Evolutionary conservation across 352 stramenopile genomes (phyloP), one percentile per base, ranked within the genome.

Genomic region (Globisporangium middletonii): DNA sequence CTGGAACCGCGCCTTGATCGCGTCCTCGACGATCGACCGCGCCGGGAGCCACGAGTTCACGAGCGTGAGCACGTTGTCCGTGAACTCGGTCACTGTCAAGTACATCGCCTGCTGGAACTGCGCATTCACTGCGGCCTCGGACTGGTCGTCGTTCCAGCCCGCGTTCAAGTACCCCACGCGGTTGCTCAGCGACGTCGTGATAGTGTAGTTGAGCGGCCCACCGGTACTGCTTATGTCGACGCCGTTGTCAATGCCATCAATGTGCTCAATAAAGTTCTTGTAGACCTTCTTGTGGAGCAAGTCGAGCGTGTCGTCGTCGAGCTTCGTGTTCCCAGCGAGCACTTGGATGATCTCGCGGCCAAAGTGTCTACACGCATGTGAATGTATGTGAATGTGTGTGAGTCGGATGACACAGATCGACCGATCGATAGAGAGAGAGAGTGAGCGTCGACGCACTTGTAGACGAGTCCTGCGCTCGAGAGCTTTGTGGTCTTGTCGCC

Each of bases 221-320:
- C 63, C 68, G 2, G 65, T 71, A 37, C 50, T 73, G 37, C 68
- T 69, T 45, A 89, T 68, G 62, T 99, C 94, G 2, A 99, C 91
- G 54, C 97, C 97, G 57, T 99, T 99, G 81, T 99, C 97, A 62
- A 99, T 99, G 41, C 93, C 97, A 75, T 99, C 97, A 55, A 99
- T 95, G 60, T 98, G 92, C 80, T 99, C 96, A 33, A 99, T 88
- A 50, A 99, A 98, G 53, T 82, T 92, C 69, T 97, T 89, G 81
- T 99, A 99, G 19, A 97, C 83, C 73, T 97, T 96, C 45, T 82
- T 76, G 70, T 96, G 88, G 55, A 97, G 67, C 50, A 92, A 68
- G 6, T 97, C 86, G 27, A 94, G 67, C 51, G 78, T 91, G 9
- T 70, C 76, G 26, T 88, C 77, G 62, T 89, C 77, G 30, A 94